Base-by-base conservation (phyloP, 768 basidiomycete species). In the Mycena floridula region DNA sequence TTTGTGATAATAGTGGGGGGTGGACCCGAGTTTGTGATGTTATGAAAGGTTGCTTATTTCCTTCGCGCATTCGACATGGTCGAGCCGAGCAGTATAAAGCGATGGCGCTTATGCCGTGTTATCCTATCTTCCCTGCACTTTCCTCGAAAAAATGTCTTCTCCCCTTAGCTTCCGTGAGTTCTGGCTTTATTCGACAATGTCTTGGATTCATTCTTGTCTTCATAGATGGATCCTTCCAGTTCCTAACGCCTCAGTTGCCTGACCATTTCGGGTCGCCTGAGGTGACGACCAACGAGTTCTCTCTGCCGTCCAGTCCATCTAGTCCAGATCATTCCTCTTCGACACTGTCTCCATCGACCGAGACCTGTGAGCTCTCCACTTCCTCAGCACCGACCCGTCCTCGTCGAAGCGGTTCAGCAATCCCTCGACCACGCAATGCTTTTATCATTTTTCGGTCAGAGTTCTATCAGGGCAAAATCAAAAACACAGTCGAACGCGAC, bases 371-470 rank as follows among this genome's bases (percentile, higher is more conserved):
- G 15, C 4, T 18, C 18, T 13, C 32, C 18, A 18, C 32, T 35
- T 7, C 32, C 15, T 35, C 32, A 35, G 15, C 32, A 35, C 7
- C 38, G 38, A 43, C 16, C 42, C 25, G 12, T 48, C 41, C 37
- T 41, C 47, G 38, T 27, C 52, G 68, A 51, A 64, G 66, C 47
- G 62, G 64, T 8, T 69, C 68, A 26, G 81, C 81, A 57, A 76
- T 90, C 27, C 81, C 80, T 25, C 81, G 89, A 12, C 90, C 90
- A 2, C 74, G 85, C 44, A 94, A 93, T 56, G 83, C 89, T 8
- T 94, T 91, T 70, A 89, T 82, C 69, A 72, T 82, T 57, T 82
- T 75, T 58, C 72, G 80, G 18, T 81, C 76, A 21, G 76, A 73
- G 44, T 79, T 83, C 41, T 70, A 74, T 3, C 67, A 69, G 6